Conservation (phyloP, 116 monocot genomes). For the Dioscorea cayenensis region DNA sequence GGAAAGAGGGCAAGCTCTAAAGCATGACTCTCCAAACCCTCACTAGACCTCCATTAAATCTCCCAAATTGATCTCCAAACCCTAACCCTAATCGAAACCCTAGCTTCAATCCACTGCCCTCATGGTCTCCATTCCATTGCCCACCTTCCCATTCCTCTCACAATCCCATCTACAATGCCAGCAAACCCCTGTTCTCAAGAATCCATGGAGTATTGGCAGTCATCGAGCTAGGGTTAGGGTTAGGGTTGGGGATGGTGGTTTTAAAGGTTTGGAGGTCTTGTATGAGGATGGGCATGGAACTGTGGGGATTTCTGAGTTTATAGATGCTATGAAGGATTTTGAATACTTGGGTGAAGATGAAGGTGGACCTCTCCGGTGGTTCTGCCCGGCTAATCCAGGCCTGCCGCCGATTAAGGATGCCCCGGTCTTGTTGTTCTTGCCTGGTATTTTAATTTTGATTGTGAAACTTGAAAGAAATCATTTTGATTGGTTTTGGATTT, state of each 20-base stretch:
- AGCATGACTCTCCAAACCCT: no score
- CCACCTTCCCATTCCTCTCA: background rate
- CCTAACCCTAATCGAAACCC: background rate
- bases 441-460: constrained; percentile 26
- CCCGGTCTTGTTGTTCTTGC: constrained; percentile 59
- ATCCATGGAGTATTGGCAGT: background rate
- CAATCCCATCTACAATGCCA: background rate
- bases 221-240: background rate
- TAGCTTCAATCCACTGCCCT: background rate
- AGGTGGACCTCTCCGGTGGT: constrained; percentile 61
- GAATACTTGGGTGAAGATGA: constrained; percentile 3
- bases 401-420: constrained; percentile 26
- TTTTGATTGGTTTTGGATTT: background rate
- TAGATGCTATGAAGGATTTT: constrained; percentile 41
- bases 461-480: background rate
- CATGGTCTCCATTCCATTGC: background rate
- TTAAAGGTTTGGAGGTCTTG: background rate
- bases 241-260: background rate
- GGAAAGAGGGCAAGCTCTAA: no score
- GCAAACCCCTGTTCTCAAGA: background rate
- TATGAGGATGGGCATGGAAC: constrained; percentile 12
- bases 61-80: background rate
- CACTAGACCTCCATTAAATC: no score
- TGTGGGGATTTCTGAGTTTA: constrained; percentile 45
- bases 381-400: constrained; percentile 62